Base-by-base conservation (phyloP, 495 filamentous ascomycete genomes). In the Astrothelium subdiscretum region DNA sequence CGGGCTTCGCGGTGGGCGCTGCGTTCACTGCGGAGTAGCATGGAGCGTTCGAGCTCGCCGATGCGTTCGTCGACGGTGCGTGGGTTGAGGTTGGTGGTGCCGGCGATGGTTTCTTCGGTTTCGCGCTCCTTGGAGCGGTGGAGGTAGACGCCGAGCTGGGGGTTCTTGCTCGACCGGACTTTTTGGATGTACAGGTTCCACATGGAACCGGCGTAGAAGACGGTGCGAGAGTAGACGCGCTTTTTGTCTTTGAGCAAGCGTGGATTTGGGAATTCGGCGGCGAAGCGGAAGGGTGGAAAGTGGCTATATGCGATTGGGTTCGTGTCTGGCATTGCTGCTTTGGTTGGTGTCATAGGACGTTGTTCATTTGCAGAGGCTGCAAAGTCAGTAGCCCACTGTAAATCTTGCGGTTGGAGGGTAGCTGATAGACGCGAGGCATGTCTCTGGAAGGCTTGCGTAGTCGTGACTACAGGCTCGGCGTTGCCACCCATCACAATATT, bases 101-200 rank as follows among this genome's bases (percentile, higher is more conserved):
- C 63, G 18, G 66, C 66, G 31, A 70, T 62, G 38, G 71, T 68
- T 57, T 81, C 78, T 43, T 78, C 77, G 11, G 72, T 74, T 51
- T 85, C 81, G 29, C 77, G 73, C 43, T 85, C 81, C 62, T 82
- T 83, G 2, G 82, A 83, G 26, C 82, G 79, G 63, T 85, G 82
- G 11, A 85, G 74, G 65, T 85, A 85, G 31, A 85, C 81, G 27
- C 82, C 82, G 10, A 85, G 71, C 65, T 85, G 82, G 11, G 79
- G 75, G 51, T 77, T 79, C 62, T 81, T 81, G 8, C 73, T 71
- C 1, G 79, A 77, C 8, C 76, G 76, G 6, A 84, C 80, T 60
- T 83, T 84, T 66, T 85, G 82, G 26, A 85, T 83, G 67, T 85
- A 85, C 24, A 85, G 79, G 59, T 85, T 85, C 82, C 82, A 85